Conservation (phyloP, 495 filamentous ascomycete genomes). For the Neurospora hispaniola region DNA sequence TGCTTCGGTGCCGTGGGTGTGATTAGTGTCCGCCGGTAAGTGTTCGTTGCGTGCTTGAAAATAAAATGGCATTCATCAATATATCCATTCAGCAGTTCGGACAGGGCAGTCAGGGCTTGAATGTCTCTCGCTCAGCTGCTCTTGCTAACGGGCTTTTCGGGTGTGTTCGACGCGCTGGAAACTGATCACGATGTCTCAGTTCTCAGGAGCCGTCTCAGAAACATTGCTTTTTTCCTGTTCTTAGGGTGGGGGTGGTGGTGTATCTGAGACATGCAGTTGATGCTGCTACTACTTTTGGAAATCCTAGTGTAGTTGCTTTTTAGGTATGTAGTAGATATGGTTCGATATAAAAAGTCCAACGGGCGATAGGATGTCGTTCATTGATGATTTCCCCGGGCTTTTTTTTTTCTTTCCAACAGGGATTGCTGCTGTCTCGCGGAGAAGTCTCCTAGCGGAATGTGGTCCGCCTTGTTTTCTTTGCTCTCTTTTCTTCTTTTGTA, state of each 20-base stretch:
- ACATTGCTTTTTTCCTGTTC: too few species aligned
- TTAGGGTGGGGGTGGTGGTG: not conserved
- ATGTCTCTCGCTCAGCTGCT: not conserved
- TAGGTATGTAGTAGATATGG: not conserved
- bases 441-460: not conserved
- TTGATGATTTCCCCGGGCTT: not conserved
- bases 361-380: not conserved
- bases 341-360: not conserved
- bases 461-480: not conserved
- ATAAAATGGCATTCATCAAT: not conserved
- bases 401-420: not conserved
- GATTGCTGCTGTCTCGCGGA: not conserved
- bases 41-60: not conserved
- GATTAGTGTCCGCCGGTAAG: not conserved
- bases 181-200: not conserved
- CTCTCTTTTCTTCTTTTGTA: not conserved
- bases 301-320: not conserved
- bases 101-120: not conserved
- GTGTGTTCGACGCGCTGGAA: not conserved
- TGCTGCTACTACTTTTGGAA: not conserved
- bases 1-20: not conserved
- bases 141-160: not conserved
- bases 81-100: not conserved
- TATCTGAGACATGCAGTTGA: not conserved
- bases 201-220: not conserved